Conservation (phyloP, 129 eudicot species). For the Lonicera japonica region DNA sequence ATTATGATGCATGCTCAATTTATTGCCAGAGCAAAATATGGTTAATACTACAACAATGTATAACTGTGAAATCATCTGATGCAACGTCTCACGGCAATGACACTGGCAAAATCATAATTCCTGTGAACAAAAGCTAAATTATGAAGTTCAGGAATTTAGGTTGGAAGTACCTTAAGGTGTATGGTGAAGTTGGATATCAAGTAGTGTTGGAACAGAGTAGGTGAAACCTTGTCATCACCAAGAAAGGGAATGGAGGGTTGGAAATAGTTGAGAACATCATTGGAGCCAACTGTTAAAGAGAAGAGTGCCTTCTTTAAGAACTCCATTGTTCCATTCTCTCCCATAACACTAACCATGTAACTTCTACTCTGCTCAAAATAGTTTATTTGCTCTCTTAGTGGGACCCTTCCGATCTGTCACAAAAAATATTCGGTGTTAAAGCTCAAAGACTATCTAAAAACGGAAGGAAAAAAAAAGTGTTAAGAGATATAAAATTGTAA, state of each 20-base stretch:
- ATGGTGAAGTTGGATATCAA: conserved; percentile 58
- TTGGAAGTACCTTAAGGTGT: conserved; percentile 45
- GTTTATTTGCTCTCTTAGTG: conserved; percentile 39
- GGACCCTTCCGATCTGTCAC: conserved; percentile 50
- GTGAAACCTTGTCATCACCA: conserved; percentile 28
- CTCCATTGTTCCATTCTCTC: conserved; percentile 33
- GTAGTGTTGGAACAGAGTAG: conserved; percentile 38
- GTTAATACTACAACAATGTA: too few species aligned
- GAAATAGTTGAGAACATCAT: conserved; percentile 51
- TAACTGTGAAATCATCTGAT: too few species aligned
- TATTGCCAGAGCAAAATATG: too few species aligned
- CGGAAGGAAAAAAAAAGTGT: not conserved
- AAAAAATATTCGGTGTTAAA: not conserved
- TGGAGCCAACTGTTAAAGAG: conserved; percentile 57
- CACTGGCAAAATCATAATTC: too few species aligned
- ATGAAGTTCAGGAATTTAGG: not conserved
- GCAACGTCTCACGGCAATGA: too few species aligned
- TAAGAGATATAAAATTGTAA: not conserved
- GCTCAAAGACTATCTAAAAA: not conserved
- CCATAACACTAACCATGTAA: conserved; percentile 39
- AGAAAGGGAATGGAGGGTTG: conserved; percentile 48
- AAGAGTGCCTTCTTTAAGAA: conserved; percentile 47
- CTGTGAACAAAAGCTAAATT: too few species aligned
- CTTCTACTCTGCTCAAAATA: conserved; percentile 38
- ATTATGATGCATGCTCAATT: too few species aligned